Percentiles rank a stretch among this genome's conserved stretches.
phyloP scores from a whole-genome alignment of 192 early-diverging fungal genomes.

The Mortierella hygrophila region DNA sequence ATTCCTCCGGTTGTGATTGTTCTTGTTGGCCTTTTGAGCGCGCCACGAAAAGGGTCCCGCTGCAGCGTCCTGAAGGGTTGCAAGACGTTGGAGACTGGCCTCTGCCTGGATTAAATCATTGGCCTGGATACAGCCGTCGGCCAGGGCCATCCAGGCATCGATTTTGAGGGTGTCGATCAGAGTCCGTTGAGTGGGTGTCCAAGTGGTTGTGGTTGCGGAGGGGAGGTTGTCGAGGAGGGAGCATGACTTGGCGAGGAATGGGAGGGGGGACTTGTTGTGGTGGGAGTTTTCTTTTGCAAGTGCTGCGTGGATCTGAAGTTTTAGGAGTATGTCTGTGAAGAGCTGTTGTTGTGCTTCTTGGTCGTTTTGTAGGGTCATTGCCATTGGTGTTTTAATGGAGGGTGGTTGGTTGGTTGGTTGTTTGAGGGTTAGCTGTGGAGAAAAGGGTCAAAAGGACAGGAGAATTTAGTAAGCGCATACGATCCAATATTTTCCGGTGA shows the following conservation, averaged over 20 bases:
- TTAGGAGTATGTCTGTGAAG: constrained; percentile 39
- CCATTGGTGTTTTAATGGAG: not conserved
- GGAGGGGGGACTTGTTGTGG: constrained; percentile 42
- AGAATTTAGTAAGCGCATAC: not conserved
- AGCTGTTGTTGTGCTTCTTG: constrained; percentile 30
- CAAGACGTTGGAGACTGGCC: constrained; percentile 27
- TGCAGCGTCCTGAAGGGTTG: constrained; percentile 22
- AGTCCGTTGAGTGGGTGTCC: constrained; percentile 17
- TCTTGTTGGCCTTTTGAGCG: not conserved
- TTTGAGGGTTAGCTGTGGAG: not conserved
- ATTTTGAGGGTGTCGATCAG: constrained; percentile 33
- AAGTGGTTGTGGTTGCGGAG: not conserved
- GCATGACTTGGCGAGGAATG: constrained; percentile 41
- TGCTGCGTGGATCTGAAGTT: constrained; percentile 38
- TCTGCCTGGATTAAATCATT: constrained; percentile 44
- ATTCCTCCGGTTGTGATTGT: not conserved
- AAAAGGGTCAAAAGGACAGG: not conserved
- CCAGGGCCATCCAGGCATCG: constrained; percentile 33
- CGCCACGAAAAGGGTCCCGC: constrained; percentile 21
- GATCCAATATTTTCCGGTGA: not conserved
- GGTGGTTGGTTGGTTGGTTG: no score
- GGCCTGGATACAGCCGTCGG: constrained; percentile 31
- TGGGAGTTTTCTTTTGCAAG: constrained; percentile 31
- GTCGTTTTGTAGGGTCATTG: not conserved
- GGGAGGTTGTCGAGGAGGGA: constrained; percentile 47